A percentile compares a stretch with the other conserved stretches of the same genome.
Evolutionary conservation across 2,329 filamentous ascomycete species (phyloP).

Genomic region (Penicillium sp.): DNA sequence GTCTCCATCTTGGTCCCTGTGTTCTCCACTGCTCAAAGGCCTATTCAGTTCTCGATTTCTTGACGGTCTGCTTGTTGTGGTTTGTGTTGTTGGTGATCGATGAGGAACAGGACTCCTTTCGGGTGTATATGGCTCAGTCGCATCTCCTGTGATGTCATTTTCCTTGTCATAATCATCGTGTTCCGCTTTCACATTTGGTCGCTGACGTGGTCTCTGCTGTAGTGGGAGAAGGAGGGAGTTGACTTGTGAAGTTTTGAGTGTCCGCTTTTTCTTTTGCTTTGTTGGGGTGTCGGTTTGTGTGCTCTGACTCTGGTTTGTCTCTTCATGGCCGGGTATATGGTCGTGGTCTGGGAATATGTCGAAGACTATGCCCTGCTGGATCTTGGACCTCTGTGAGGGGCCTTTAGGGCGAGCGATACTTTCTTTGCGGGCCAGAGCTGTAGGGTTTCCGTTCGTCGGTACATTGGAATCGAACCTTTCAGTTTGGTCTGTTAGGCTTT

Average conservation of each 20-base stretch:
- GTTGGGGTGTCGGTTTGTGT: conserved; percentile 11
- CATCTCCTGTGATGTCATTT: conserved; percentile 35
- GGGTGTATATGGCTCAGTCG: conserved; percentile 14
- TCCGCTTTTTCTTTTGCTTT: conserved; percentile 30
- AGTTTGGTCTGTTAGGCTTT: conserved; percentile 1
- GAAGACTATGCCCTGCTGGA: conserved; percentile 25
- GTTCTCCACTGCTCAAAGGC: conserved; percentile 20
- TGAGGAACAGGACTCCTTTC: conserved; percentile 23
- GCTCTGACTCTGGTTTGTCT: neutral
- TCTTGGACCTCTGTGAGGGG: conserved; percentile 24
- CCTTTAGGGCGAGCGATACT: conserved; percentile 6
- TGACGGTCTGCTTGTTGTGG: conserved; percentile 8
- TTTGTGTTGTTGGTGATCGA: conserved; percentile 25
- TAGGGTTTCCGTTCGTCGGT: conserved; percentile 11
- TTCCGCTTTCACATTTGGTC: conserved; percentile 31
- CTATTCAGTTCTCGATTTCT: conserved; percentile 15
- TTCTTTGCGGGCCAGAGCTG: neutral
- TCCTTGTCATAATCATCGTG: conserved; percentile 41
- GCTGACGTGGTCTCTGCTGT: conserved; percentile 26
- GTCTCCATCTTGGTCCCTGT: conserved; percentile 29
- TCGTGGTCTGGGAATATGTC: conserved; percentile 38
- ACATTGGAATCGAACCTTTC: neutral
- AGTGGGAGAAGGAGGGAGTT: conserved; percentile 41
- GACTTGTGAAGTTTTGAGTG: conserved; percentile 35
- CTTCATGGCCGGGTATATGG: conserved; percentile 21